Evolutionary conservation across 805 yeast genomes (phyloP), one percentile per base, ranked within the genome.

Genomic region (Peterozyma toletana): DNA sequence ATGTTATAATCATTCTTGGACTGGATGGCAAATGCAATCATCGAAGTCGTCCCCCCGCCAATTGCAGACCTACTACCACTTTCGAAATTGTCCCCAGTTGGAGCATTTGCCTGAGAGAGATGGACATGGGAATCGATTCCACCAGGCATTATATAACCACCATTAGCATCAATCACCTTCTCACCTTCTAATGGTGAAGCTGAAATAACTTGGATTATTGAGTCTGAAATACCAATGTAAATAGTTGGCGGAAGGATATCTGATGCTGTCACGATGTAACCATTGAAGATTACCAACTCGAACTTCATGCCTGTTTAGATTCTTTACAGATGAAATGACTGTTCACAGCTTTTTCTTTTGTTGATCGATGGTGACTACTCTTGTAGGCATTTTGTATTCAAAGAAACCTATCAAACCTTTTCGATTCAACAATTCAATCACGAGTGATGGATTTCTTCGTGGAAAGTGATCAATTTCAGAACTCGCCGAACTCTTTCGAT

Each of bases 121-220:
- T 71, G 77, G 15, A 69, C 72, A 52, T 71, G 76, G 1, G 72
- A 59, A 50, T 71, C 77, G 34, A 71, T 62, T 11, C 77, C 76
- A 36, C 77, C 77, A 3, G 77, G 77, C 1, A 72, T 70, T 13
- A 71, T 61, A 47, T 51, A 61, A 0, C 61, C 76, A 11, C 75
- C 73, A 43, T 68, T 57, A 3, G 75, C 75, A 52, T 71, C 74
- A 18, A 71, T 64, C 11, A 53, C 52, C 38, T 56, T 53, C 14
- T 43, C 44, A 30, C 59, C 69, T 21, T 43, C 37, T 6, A 52
- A 18, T 10, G 51, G 54, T n/a, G 53, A 53, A 5, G 59, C 48
- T n/a, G 72, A 59, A 49, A 70, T 60, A 4, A 63, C 57, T 33
- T 50, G 48, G 33, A 70, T 68, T 13, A 55, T 59, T n/a, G 71